Base-by-base conservation (phyloP, 1,139 yeast species). In the Blastobotrys ciferrii region DNA sequence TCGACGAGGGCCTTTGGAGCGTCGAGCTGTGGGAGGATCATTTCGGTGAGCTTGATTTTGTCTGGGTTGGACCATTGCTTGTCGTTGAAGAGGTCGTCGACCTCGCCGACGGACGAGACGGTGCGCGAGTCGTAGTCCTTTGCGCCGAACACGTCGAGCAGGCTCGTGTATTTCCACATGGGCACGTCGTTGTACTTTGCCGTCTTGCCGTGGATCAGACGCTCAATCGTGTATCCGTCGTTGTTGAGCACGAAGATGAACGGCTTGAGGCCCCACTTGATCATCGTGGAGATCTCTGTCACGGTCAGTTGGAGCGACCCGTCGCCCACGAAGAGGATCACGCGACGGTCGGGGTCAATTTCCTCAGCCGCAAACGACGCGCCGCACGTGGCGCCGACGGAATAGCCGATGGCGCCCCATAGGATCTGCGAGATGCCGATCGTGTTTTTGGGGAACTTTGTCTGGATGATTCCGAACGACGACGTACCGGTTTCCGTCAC, bases 401-500 rank as follows among this genome's bases (percentile, higher is more conserved):
- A 81, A 75, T 74, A 87, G 62, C 95, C 96, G 68, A 87, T 86
- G 42, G 95, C 85, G 51, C 95, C 95, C 91, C 94, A 87, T 64
- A 87, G 75, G 42, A 87, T 94, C 72, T 87, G 95, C 47, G 94
- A 85, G 57, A 87, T 87, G 63, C 95, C 95, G 57, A 78, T 70
- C 41, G 83, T 76, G 66, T 82, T 72, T 62, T 77, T 72, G 56
- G 95, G 95, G 81, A 84, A 87, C 64, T 80, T 79, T 41, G 92
- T 76, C 65, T 82, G 86, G 58, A 84, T 78, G 58, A 87, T 82
- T 71, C 96, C 96, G 65, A 87, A 87, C 35, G 94, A 87, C 32
- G 95, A 83, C 39, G 96, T 87, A 71, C 96, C 95, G 43, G 95
- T 87, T 69, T 87, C 96, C 51, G 92, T 81, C 60, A 87, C 76